Conservation (phyloP, 345 rosid genomes). For the Euphorbia pulcherrima region DNA sequence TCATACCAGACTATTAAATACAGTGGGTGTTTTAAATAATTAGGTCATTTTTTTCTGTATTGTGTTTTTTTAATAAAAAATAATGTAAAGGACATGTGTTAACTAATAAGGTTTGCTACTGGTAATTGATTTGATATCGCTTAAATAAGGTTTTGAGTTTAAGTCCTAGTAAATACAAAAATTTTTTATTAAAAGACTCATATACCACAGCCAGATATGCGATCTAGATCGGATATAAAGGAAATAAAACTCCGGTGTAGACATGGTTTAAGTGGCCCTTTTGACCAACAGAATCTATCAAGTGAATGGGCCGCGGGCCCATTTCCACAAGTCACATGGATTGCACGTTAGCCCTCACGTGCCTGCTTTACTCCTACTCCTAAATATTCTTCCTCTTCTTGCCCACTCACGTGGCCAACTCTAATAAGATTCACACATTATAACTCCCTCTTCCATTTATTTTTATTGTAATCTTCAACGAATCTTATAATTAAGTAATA, state of each 20-base stretch:
- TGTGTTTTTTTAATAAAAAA: not conserved
- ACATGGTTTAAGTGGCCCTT: conserved; percentile 28
- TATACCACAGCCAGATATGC: too few relatives aligned
- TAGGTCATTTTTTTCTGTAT: too few relatives aligned
- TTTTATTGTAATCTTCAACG: not conserved
- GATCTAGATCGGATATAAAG: too few relatives aligned
- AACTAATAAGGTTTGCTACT: conserved; percentile 2
- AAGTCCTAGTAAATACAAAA: too few relatives aligned
- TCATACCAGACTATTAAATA: not conserved
- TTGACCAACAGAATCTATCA: conserved; percentile 22
- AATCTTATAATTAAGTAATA: not conserved
- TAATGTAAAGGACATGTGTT: conserved; percentile 4
- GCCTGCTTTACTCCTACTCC: conserved; percentile 58
- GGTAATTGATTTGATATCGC: too few relatives aligned
- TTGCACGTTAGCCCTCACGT: conserved; percentile 59
- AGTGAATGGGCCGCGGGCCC: conserved; percentile 47
- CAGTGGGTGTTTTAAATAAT: conserved; percentile 13
- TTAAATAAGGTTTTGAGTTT: too few relatives aligned
- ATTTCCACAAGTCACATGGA: conserved; percentile 48
- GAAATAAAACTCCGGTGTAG: too few relatives aligned
- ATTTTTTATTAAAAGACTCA: too few relatives aligned
- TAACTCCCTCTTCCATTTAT: too few relatives aligned
- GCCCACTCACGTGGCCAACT: conserved; percentile 12
- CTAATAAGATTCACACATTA: conserved; percentile 10
- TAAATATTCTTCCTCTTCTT: conserved; percentile 14